Conservation (phyloP, 2,329 filamentous ascomycete genomes). For the Madurella fahalii region DNA sequence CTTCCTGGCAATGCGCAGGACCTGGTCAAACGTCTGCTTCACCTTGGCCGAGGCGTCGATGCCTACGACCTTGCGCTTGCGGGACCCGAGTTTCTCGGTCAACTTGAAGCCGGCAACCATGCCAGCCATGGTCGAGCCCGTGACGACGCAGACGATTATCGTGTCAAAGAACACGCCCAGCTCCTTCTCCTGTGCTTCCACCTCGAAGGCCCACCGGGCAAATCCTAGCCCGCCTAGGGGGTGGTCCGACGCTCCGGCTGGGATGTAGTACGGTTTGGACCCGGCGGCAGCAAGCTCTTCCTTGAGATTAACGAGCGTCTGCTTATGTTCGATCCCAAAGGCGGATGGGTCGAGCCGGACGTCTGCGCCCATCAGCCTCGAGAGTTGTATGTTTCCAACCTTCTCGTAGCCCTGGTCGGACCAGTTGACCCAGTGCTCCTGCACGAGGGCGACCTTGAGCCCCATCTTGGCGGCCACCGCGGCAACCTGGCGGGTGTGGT, state of each 20-base stretch:
- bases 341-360: slow-evolving; percentile 54
- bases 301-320: slow-evolving; percentile 51
- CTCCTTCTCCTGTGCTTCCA: slow-evolving; percentile 58
- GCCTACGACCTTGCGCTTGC: slow-evolving; percentile 56
- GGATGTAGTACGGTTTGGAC: slow-evolving; percentile 66
- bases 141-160: slow-evolving; percentile 66
- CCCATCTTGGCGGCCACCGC: slow-evolving; percentile 57
- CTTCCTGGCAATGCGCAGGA: slow-evolving; percentile 60
- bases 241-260: slow-evolving; percentile 67
- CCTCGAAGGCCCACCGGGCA: slow-evolving; percentile 67
- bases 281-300: slow-evolving; percentile 50
- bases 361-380: slow-evolving; percentile 63
- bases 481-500: slow-evolving; percentile 65
- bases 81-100: slow-evolving; percentile 43
- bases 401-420: slow-evolving; percentile 55
- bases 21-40: slow-evolving; percentile 59
- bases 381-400: slow-evolving; percentile 69
- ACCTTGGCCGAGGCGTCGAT: slow-evolving; percentile 62
- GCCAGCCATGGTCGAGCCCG: slow-evolving; percentile 66
- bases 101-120: slow-evolving; percentile 71
- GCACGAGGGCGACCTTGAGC: slow-evolving; percentile 53
- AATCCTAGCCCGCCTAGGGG: slow-evolving; percentile 67
- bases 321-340: slow-evolving; percentile 68
- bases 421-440: slow-evolving; percentile 67
- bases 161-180: slow-evolving; percentile 63